Conservation (phyloP, 2,329 filamentous ascomycete species). For the Beauveria varroae region DNA sequence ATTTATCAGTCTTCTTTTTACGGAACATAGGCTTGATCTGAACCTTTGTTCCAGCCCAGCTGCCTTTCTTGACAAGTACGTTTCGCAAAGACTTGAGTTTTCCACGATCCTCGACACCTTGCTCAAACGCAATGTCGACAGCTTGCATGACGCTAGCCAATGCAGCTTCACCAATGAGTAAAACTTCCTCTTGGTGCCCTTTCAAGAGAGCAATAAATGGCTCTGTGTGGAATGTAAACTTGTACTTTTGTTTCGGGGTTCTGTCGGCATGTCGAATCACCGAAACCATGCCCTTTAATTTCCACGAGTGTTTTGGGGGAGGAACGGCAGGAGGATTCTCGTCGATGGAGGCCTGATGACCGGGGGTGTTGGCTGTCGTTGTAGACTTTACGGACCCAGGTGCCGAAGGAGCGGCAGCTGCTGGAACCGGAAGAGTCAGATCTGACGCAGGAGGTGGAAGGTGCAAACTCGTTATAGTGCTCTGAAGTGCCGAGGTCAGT, state of each 20-base stretch:
- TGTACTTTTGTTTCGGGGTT: slow-evolving; percentile 98
- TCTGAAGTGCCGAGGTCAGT: slow-evolving; percentile 27
- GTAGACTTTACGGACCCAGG: slow-evolving; percentile 28
- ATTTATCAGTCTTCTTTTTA: slow-evolving; percentile 66
- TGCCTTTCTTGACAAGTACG: slow-evolving; percentile 84
- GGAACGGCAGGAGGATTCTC: slow-evolving; percentile 51
- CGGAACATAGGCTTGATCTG: slow-evolving; percentile 99
- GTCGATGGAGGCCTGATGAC: slow-evolving; percentile 16
- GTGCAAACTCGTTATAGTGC: slow-evolving; percentile 27
- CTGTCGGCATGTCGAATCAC: slow-evolving; percentile 95
- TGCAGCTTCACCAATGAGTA: slow-evolving; percentile 86
- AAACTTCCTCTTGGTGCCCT: slow-evolving; percentile 91
- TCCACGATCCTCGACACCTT: slow-evolving; percentile 73
- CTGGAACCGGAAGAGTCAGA: slow-evolving; percentile 16
- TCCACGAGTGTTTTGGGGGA: slow-evolving; percentile 88
- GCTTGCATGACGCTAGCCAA: slow-evolving; percentile 83
- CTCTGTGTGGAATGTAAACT: slow-evolving; percentile 96
- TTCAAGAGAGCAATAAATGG: slow-evolving; percentile 93
- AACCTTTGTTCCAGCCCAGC: slow-evolving; percentile 93
- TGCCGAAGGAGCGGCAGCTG: slow-evolving; percentile 22
- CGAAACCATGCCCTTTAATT: slow-evolving; percentile 93
- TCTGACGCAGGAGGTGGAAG: slow-evolving; percentile 27
- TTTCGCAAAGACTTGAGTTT: slow-evolving; percentile 84
- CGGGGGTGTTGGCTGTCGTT: slow-evolving; percentile 20
- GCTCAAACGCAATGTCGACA: slow-evolving; percentile 69